Conservation (phyloP, 495 filamentous ascomycete genomes). For the Penicillium daleae region DNA sequence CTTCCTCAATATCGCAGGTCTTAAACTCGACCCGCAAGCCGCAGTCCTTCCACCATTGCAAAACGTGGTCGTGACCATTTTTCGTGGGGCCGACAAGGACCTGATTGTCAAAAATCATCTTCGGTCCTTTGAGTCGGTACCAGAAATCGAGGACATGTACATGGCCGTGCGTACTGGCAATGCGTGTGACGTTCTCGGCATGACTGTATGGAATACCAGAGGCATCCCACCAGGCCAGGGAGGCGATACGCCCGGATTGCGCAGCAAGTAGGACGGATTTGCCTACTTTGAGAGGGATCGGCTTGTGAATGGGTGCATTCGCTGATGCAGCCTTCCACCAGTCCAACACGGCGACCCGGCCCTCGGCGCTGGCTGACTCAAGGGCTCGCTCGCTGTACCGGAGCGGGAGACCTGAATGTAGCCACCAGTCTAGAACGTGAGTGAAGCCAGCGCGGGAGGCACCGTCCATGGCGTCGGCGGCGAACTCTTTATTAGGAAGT, state of each 20-base stretch:
- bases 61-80: conserved; percentile 78
- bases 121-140: conserved; percentile 75
- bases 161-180: conserved; percentile 84
- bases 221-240: conserved; percentile 81
- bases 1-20: conserved; percentile 94
- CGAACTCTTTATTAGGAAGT: conserved; percentile 79
- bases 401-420: conserved; percentile 73
- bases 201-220: conserved; percentile 74
- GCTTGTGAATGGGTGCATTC: conserved; percentile 29
- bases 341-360: conserved; percentile 79
- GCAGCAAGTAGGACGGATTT: conserved; percentile 80
- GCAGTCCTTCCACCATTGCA: conserved; percentile 89
- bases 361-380: conserved; percentile 81
- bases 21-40: conserved; percentile 85
- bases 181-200: conserved; percentile 76
- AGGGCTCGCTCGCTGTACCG: conserved; percentile 85
- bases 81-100: conserved; percentile 87
- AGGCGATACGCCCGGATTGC: conserved; percentile 70
- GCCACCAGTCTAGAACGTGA: conserved; percentile 91
- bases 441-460: conserved; percentile 83
- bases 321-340: conserved; percentile 80
- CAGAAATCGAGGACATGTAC: conserved; percentile 82
- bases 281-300: conserved; percentile 71
- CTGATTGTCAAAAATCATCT: conserved; percentile 87
- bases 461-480: conserved; percentile 79